phyloP scores from a whole-genome alignment of 1,284 basidiomycete species.

The Retiboletus flavoniger region DNA sequence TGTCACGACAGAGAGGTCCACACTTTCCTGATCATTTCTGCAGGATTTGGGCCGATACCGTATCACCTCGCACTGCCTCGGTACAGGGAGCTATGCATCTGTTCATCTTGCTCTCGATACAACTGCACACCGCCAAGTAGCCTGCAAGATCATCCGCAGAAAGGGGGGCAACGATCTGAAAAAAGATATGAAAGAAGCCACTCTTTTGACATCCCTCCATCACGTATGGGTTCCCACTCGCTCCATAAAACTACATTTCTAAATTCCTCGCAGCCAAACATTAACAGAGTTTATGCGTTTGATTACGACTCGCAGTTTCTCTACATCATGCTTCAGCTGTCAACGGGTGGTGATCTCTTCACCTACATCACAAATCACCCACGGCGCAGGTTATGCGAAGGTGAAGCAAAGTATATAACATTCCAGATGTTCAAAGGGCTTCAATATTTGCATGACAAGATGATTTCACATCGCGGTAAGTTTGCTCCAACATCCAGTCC shows the following conservation, averaged over 20 bases:
- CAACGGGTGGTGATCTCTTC: constrained; percentile 85
- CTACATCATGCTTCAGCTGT: constrained; percentile 83
- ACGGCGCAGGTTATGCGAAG: constrained; percentile 60
- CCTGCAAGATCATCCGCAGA: constrained; percentile 76
- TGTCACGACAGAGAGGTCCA: constrained; percentile 10
- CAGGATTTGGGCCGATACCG: constrained; percentile 60
- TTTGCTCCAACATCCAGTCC: neutral
- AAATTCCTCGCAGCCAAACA: constrained; percentile 60
- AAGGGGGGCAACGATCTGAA: constrained; percentile 55
- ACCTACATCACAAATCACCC: constrained; percentile 73
- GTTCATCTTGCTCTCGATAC: constrained; percentile 75
- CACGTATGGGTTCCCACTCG: constrained; percentile 52
- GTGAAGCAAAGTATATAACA: constrained; percentile 81
- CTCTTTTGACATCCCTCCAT: constrained; percentile 63
- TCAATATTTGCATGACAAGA: constrained; percentile 69
- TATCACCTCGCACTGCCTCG: constrained; percentile 72
- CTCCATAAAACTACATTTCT: neutral
- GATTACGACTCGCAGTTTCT: constrained; percentile 62
- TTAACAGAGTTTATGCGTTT: constrained; percentile 74
- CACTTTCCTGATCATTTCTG: constrained; percentile 16
- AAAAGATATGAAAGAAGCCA: constrained; percentile 74
- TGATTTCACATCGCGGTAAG: constrained; percentile 79
- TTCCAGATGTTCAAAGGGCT: constrained; percentile 76
- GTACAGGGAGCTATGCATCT: constrained; percentile 77
- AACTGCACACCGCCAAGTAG: constrained; percentile 65